Conservation (phyloP, 208 protist species). For the Leishmania tarentolae region DNA sequence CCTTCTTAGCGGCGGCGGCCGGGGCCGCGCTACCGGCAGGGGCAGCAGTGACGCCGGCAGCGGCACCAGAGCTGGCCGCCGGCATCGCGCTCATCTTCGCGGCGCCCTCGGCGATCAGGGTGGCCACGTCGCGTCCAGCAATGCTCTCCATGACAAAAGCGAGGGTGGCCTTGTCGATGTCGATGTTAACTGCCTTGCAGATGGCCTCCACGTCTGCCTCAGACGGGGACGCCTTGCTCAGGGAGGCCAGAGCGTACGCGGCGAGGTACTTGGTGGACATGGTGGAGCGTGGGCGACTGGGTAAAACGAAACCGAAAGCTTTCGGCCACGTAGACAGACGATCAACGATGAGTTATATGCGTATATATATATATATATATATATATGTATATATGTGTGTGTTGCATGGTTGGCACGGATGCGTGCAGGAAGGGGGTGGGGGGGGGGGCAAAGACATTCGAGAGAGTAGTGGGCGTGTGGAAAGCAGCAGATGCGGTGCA, state of each 20-base stretch:
- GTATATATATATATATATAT: not conserved
- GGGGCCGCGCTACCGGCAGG: slow-evolving; percentile 39
- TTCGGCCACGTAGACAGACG: not conserved
- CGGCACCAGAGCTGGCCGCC: slow-evolving; percentile 40
- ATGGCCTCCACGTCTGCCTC: slow-evolving; percentile 84
- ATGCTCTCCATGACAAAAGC: slow-evolving; percentile 83
- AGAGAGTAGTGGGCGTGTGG: not conserved
- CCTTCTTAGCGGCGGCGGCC: slow-evolving; percentile 53
- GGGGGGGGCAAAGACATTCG: not conserved
- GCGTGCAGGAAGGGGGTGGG: not conserved
- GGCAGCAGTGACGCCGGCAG: slow-evolving; percentile 34
- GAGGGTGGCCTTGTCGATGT: slow-evolving; percentile 77
- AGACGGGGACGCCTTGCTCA: slow-evolving; percentile 75
- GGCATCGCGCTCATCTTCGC: slow-evolving; percentile 78
- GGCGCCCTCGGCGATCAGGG: slow-evolving; percentile 79
- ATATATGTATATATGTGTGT: not conserved
- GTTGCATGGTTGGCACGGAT: not conserved
- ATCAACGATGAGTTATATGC: not conserved
- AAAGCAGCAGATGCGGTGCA: too few species aligned
- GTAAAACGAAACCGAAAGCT: not conserved
- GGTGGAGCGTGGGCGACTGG: not conserved
- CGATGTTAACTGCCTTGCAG: slow-evolving; percentile 77
- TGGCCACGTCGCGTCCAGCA: slow-evolving; percentile 67
- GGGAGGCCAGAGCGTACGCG: slow-evolving; percentile 89
- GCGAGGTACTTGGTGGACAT: slow-evolving; percentile 93